These are phyloP conservation scores for Carex littledalei DNA, from an alignment of 176 grass and related monocot species.

Conservation along the genomic window DNA sequence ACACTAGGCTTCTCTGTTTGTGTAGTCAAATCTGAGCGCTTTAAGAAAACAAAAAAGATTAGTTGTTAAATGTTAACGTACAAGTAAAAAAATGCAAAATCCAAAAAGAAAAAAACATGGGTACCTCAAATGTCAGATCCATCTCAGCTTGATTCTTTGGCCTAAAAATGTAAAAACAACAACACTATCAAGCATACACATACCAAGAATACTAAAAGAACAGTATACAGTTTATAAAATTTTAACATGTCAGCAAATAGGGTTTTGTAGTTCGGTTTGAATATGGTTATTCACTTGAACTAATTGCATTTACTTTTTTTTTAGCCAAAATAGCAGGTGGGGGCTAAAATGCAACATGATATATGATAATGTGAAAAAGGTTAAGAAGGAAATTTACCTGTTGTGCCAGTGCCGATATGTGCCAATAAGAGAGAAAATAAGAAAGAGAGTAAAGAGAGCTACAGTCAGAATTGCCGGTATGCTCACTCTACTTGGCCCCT, in stretches of 20 bases:
- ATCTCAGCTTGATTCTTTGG: conserved; percentile 15
- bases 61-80: conserved; percentile 4
- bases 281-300: neutral
- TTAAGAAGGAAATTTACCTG: conserved; percentile 33
- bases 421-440: conserved; percentile 52
- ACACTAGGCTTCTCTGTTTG: conserved; percentile 31
- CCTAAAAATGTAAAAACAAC: conserved; percentile 16
- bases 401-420: conserved; percentile 53
- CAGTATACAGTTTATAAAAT: neutral
- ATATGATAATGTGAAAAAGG: conserved; percentile 3
- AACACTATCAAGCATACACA: neutral
- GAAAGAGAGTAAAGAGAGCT: conserved; percentile 50
- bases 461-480: conserved; percentile 49
- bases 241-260: neutral
- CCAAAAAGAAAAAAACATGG: neutral
- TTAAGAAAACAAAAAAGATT: conserved; percentile 26
- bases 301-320: neutral
- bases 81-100: neutral
- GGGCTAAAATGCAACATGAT: neutral
- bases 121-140: conserved; percentile 26
- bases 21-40: conserved; percentile 41
- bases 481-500: conserved; percentile 48
- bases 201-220: neutral
- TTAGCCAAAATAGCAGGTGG: neutral
- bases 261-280: neutral